Evolutionary conservation across 768 basidiomycete species (phyloP), one percentile per base, ranked within the genome.

Genomic region (Chiua virens): DNA sequence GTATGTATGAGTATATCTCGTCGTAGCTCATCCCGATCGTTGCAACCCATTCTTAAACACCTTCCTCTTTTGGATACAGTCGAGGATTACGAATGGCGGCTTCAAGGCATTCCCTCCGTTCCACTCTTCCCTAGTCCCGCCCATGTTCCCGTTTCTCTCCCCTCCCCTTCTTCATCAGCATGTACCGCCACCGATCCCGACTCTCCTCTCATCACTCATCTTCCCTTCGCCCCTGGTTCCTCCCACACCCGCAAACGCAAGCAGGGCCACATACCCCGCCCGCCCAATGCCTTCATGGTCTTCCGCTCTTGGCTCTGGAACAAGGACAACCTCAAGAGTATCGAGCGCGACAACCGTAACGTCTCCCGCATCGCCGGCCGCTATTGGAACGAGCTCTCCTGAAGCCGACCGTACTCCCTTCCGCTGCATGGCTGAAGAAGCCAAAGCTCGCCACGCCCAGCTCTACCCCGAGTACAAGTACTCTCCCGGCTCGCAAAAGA

Each of bases 221-320:
- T 65, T 41, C 56, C 62, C 3, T 62, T 64, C 45, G 25, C 56
- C 2, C 64, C 64, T 20, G 69, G 71, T 27, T 65, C 72, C n/a
- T 72, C 77, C 8, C 77, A 77, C 48, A 66, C 65, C 1, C 72
- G 74, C 49, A 74, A 70, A 56, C 70, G 68, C 61, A 69, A 65
- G 61, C 69, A 62, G 10, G 75, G 74, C 32, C 83, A 83, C 63
- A 79, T 92, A 34, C 83, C 83, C 28, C 83, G 91, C 14, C 92
- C 92, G 2, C 78, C 87, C 49, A 95, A 94, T 62, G 86, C 90
- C 10, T 95, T 92, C 75, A 90, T 92, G 70, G 73, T 92, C 53
- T 92, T 81, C 65, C 83, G 91, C 36, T 89, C 84, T 18, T 79
- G 79, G 61, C 78, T 86, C 39, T 79, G 87, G 71, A 69, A 73